Evolutionary conservation across 176 grass and related monocot species (phyloP).

Genomic region (Aegilops umbellulata): DNA sequence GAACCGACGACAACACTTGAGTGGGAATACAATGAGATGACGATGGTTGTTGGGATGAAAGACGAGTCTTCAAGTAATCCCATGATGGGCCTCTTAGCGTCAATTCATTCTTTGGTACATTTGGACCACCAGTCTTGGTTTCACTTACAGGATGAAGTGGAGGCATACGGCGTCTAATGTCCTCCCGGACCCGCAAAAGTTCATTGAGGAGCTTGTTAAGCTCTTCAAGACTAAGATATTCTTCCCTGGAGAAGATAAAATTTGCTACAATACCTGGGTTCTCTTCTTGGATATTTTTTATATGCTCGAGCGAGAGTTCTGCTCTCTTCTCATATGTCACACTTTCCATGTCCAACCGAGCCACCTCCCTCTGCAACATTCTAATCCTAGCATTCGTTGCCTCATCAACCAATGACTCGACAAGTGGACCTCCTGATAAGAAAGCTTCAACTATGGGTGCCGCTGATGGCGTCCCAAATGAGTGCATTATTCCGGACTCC

Average conservation of each 20-base stretch:
- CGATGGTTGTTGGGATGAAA: neutral
- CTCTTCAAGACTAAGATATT: neutral
- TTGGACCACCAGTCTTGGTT: neutral
- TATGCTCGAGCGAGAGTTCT: neutral
- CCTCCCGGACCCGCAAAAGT: neutral
- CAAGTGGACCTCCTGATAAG: neutral
- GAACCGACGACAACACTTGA: neutral
- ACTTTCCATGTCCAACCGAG: neutral
- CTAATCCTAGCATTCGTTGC: neutral
- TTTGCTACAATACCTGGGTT: neutral
- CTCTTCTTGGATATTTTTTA: neutral
- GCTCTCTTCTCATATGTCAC: neutral
- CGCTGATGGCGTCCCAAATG: neutral
- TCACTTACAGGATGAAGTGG: neutral
- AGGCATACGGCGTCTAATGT: neutral
- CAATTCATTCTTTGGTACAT: neutral
- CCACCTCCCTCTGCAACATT: neutral
- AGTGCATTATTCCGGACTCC: neutral
- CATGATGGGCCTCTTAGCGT: neutral
- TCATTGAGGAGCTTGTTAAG: neutral
- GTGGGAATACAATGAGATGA: neutral
- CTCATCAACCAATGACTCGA: neutral
- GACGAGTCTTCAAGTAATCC: neutral
- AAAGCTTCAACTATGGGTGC: neutral
- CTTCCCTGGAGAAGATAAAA: neutral